Percentiles rank a stretch among this genome's conserved stretches.
phyloP scores from a whole-genome alignment of 208 protist genomes.

The Acanthamoeba castellanii region DNA sequence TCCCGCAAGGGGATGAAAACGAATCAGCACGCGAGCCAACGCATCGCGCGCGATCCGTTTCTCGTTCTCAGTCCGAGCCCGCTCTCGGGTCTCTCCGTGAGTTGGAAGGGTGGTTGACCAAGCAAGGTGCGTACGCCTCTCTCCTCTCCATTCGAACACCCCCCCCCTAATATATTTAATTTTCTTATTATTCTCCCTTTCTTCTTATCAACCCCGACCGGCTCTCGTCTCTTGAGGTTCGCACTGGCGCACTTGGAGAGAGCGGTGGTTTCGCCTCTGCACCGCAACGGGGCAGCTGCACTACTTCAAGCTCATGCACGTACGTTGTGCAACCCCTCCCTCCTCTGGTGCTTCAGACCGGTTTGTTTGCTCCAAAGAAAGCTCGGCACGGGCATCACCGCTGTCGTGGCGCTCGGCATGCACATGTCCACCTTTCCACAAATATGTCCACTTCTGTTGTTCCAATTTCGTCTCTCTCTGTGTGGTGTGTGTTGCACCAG shows the following conservation, averaged over 20 bases:
- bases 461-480: not conserved
- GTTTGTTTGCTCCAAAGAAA: too few relatives aligned
- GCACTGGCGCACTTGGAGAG: not conserved
- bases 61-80: not conserved
- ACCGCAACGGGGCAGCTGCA: not conserved
- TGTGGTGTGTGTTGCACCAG: not conserved
- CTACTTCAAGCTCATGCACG: conserved; percentile 25
- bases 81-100: not conserved
- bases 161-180: not conserved
- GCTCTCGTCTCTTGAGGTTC: not conserved
- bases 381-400: too few relatives aligned
- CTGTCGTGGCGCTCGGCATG: too few relatives aligned
- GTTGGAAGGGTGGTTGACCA: conserved; percentile 1
- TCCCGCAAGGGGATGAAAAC: too few relatives aligned
- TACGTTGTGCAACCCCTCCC: not conserved
- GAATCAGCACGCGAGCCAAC: not conserved
- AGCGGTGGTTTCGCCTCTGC: conserved; percentile 31
- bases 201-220: too few relatives aligned
- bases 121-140: not conserved
- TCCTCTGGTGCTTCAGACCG: not conserved
- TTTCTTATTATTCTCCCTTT: not conserved
- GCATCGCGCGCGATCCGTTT: not conserved
- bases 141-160: not conserved
- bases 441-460: not conserved
- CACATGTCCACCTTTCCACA: not conserved